Conservation (phyloP, 164 flowering plant genomes). For the Stephania japonica region DNA sequence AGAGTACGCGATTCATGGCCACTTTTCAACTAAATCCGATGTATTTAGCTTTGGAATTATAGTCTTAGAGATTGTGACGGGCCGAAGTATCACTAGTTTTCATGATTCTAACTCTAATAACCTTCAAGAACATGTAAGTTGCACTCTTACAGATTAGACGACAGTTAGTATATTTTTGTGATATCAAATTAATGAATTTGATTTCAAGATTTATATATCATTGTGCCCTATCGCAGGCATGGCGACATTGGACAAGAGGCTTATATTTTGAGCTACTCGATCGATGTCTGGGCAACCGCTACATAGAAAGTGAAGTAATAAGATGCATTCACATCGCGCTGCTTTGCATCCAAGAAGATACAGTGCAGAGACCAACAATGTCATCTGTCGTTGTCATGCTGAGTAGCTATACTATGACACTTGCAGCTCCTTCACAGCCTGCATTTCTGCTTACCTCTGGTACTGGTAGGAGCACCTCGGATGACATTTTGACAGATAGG, state of each 20-base stretch:
- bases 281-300: constrained; percentile 1
- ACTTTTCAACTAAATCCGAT: constrained; percentile 22
- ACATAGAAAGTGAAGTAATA: constrained; percentile 13
- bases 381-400: constrained; percentile 22
- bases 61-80: constrained; percentile 21
- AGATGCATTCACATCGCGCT: constrained; percentile 29
- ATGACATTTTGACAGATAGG: background rate
- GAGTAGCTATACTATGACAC: constrained; percentile 7
- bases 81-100: constrained; percentile 14
- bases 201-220: background rate
- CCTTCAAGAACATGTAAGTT: constrained; percentile 12
- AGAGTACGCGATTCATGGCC: constrained; percentile 21
- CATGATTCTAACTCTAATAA: background rate
- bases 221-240: constrained; percentile 13
- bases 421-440: constrained; percentile 21
- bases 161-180: too few relatives aligned
- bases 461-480: background rate
- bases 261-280: constrained; percentile 15
- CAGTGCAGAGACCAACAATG: constrained; percentile 24
- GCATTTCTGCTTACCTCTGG: constrained; percentile 4
- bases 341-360: constrained; percentile 29
- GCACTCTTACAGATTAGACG: too few relatives aligned
- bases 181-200: background rate
- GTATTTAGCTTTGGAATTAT: constrained; percentile 24
- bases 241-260: constrained; percentile 21